Percentiles rank a stretch among this genome's conserved stretches.
Conservation (phyloP, 176 grass and related monocot genomes). For the Triticum urartu region DNA sequence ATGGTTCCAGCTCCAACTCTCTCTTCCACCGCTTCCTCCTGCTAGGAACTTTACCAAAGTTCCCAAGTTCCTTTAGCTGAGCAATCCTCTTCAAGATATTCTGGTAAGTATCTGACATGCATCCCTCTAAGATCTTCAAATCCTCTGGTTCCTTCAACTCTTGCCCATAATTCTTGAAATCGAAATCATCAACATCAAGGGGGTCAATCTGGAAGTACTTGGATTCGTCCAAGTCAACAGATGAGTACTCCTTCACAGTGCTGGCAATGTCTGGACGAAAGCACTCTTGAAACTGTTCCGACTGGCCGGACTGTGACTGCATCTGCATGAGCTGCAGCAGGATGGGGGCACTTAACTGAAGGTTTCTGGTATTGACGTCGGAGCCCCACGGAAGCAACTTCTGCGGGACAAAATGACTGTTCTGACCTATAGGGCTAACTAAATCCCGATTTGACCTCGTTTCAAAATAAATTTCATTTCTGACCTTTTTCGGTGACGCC, state of each 20-base stretch:
- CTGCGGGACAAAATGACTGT: too few species aligned
- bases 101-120: constrained; percentile 59
- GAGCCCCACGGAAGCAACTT: constrained; percentile 54
- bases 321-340: constrained; percentile 57
- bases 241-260: constrained; percentile 15
- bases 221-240: constrained; percentile 16
- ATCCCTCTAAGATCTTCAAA: constrained; percentile 47
- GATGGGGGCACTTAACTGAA: constrained; percentile 38
- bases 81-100: constrained; percentile 59
- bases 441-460: too few species aligned
- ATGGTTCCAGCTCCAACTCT: constrained; percentile 41
- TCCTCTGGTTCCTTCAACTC: constrained; percentile 24
- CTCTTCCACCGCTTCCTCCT: constrained; percentile 43
- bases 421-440: too few species aligned
- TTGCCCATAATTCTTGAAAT: constrained; percentile 31
- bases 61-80: constrained; percentile 45
- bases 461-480: too few species aligned
- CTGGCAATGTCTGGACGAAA: constrained; percentile 21
- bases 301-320: constrained; percentile 22
- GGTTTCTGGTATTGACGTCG: constrained; percentile 53
- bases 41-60: constrained; percentile 44
- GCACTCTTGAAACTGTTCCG: constrained; percentile 25
- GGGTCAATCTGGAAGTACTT: constrained; percentile 42
- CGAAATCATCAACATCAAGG: neutral
- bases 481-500: too few species aligned